Evolutionary conservation across 345 rosid species (phyloP).

Genomic region (Eucalyptus urophylla): DNA sequence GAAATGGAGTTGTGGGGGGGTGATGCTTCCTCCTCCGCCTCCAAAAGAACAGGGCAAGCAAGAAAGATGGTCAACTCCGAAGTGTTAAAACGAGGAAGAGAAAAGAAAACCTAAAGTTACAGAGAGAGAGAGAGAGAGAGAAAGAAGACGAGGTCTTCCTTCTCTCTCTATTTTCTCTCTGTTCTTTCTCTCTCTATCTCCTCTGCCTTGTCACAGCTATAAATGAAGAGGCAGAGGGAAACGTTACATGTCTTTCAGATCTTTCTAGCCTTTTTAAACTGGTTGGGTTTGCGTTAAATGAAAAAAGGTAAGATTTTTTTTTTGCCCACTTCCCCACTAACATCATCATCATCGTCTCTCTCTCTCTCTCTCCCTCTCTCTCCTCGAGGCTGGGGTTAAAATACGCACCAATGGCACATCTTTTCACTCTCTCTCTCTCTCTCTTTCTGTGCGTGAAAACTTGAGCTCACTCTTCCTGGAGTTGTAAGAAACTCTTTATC

Average conservation of each 20-base stretch:
- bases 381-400: background rate
- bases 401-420: background rate
- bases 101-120: background rate
- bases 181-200: background rate
- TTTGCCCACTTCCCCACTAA: background rate
- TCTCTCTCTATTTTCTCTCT: background rate
- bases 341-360: background rate
- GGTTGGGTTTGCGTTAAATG: background rate
- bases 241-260: background rate
- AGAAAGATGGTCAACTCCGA: background rate
- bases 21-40: background rate
- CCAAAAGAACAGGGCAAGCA: background rate
- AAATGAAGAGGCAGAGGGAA: background rate
- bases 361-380: background rate
- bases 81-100: background rate
- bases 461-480: constrained; percentile 6
- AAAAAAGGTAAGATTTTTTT: background rate
- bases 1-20: background rate
- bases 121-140: background rate
- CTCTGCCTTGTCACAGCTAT: background rate
- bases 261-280: background rate
- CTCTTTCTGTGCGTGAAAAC: background rate
- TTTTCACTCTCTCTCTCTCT: background rate
- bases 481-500: background rate
- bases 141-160: background rate